Percentiles rank a stretch among this genome's conserved stretches.
phyloP scores from a whole-genome alignment of 805 yeast species.

The Scheffersomyces lignosus region DNA sequence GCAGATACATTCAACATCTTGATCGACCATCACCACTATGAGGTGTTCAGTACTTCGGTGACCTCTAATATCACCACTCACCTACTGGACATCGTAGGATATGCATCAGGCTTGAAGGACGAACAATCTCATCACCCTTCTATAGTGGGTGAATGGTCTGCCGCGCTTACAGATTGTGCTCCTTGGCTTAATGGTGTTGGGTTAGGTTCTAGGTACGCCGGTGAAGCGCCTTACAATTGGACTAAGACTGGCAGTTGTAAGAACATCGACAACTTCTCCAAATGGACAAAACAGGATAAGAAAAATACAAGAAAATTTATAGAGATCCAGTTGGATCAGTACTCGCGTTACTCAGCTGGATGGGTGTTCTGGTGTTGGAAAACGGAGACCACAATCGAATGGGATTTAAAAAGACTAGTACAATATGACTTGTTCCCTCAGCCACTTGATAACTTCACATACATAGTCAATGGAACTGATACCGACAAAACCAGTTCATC shows the following conservation, averaged over 20 bases:
- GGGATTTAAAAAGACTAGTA: constrained; percentile 60
- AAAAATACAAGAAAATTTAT: constrained; percentile 51
- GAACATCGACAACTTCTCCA: constrained; percentile 30
- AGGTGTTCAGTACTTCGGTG: constrained; percentile 32
- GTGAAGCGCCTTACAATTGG: constrained; percentile 34
- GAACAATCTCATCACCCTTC: constrained; percentile 46
- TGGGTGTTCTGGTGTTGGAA: constrained; percentile 75
- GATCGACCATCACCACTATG: constrained; percentile 43
- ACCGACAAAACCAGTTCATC: too few relatives aligned
- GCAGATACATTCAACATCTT: constrained; percentile 33
- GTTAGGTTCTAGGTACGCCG: constrained; percentile 63
- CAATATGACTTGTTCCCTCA: constrained; percentile 57
- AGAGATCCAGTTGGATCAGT: constrained; percentile 62
- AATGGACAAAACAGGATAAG: constrained; percentile 46
- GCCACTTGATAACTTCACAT: constrained; percentile 47
- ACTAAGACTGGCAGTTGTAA: constrained; percentile 44
- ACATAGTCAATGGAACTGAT: constrained; percentile 34
- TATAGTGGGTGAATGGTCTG: constrained; percentile 71
- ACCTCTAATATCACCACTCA: constrained; percentile 29
- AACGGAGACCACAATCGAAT: constrained; percentile 64
- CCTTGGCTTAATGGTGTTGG: constrained; percentile 87
- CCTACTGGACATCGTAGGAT: constrained; percentile 29
- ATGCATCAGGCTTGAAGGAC: constrained; percentile 30
- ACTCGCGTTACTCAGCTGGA: constrained; percentile 46
- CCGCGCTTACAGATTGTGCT: constrained; percentile 89